Evolutionary conservation across 768 basidiomycete species (phyloP), one percentile per base, ranked within the genome.

Genomic region (Auriculariales sp.): DNA sequence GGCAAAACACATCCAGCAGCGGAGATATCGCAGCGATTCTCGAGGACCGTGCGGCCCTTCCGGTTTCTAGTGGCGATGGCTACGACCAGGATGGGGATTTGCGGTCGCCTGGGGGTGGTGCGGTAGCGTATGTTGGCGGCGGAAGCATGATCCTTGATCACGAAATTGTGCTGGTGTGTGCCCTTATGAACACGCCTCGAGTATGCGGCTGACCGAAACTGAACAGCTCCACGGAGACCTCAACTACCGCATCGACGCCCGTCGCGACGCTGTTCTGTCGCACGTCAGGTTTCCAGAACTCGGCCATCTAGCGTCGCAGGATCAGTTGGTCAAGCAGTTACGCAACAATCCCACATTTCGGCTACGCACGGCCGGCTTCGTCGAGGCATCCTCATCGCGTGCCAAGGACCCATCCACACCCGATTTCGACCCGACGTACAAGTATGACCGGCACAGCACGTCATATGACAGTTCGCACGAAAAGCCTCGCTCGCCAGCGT

Each of bases 221-320:
- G n/a, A n/a, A n/a, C n/a, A 90, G 87, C 64, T 93, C 45, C 89
- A 83, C 53, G 94, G 94, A 0, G 94, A 98, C 64, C 74, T 99
- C 67, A 99, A 99, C 66, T 99, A 97, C 61, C 90, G 94, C 36
- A 93, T 98, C 56, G 93, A 98, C 64, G 81, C 86, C 58, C 79
- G 91, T 1, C 75, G 94, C 24, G 93, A 97, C 22, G 71, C 77
- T 29, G 87, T 93, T 56, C 66, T 90, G 44, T 66, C 80, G 0
- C 75, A 80, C 28, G 71, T 93, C 47, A 69, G 78, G n/a, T 67
- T 77, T 0, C 75, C 77, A 29, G 83, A 94, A 45, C 65, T 79
- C 17, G 65, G 72, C 2, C 67, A 66, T 29, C 75, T 99, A 6
- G 63, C 82, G 22, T 58, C 68, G 15, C 81, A 93, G 61, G 94